Conservation (phyloP, 2,329 filamentous ascomycete genomes). For the Fusarium torulosum region DNA sequence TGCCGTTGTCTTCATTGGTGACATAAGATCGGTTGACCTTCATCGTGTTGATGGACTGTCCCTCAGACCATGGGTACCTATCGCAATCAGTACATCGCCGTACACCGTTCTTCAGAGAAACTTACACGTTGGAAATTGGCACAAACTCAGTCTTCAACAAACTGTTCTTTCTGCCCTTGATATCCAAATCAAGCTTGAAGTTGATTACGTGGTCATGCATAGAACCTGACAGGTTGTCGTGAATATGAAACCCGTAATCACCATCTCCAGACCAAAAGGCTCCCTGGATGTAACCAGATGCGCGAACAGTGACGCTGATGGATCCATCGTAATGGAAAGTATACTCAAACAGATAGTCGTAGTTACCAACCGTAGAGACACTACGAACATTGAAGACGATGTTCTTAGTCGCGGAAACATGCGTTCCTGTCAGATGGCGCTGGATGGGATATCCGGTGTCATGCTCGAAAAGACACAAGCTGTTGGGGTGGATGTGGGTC, state of each 20-base stretch:
- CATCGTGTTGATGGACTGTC: constrained; percentile 64
- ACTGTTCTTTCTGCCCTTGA: constrained; percentile 62
- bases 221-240: constrained; percentile 60
- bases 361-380: constrained; percentile 66
- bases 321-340: constrained; percentile 65
- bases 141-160: constrained; percentile 54
- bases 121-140: constrained; percentile 18
- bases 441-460: constrained; percentile 63
- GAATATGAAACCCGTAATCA: constrained; percentile 65
- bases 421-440: constrained; percentile 59
- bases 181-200: constrained; percentile 67
- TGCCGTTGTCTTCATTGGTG: constrained; percentile 57
- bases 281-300: constrained; percentile 67
- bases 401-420: constrained; percentile 62
- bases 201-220: constrained; percentile 70
- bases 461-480: constrained; percentile 68
- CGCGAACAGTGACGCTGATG: constrained; percentile 64
- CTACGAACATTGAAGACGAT: constrained; percentile 60
- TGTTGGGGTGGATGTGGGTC: constrained; percentile 60
- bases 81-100: no score
- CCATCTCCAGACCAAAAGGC: constrained; percentile 60
- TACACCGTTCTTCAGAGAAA: neutral
- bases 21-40: constrained; percentile 59
- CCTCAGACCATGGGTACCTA: constrained; percentile 60
- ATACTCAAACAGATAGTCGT: constrained; percentile 66